Percentiles rank a stretch among this genome's conserved stretches.
These are phyloP conservation scores for Aspergillus pseudonomiae DNA, from an alignment of 2,329 filamentous ascomycete genomes.

Conservation along the genomic window DNA sequence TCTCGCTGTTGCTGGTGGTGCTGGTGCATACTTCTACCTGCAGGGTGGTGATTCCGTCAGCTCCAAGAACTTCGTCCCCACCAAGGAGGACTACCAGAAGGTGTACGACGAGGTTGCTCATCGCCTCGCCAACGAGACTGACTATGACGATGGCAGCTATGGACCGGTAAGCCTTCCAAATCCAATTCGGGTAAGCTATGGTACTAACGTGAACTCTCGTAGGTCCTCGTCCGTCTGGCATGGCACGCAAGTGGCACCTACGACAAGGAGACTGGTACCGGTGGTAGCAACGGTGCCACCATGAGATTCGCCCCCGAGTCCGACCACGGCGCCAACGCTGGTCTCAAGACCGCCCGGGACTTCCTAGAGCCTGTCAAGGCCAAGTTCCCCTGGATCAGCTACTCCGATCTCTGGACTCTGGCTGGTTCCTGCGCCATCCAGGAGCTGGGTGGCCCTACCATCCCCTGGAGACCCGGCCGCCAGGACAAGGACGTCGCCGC, in stretches of 20 bases:
- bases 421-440: slow-evolving; percentile 83
- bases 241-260: slow-evolving; percentile 96
- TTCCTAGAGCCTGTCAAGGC: slow-evolving; percentile 91
- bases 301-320: slow-evolving; percentile 93
- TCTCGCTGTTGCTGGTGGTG: slow-evolving; percentile 62
- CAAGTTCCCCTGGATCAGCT: slow-evolving; percentile 92
- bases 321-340: slow-evolving; percentile 91
- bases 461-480: slow-evolving; percentile 89
- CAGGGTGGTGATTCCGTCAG: slow-evolving; percentile 47
- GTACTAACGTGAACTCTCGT: not conserved
- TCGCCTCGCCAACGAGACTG: slow-evolving; percentile 81
- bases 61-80: slow-evolving; percentile 67
- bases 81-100: slow-evolving; percentile 88
- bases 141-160: slow-evolving; percentile 96
- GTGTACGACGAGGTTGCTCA: slow-evolving; percentile 87
- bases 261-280: slow-evolving; percentile 83
- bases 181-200: not conserved
- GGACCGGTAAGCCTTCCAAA: slow-evolving; percentile 64
- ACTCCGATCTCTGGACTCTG: slow-evolving; percentile 97
- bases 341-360: slow-evolving; percentile 80
- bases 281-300: slow-evolving; percentile 92
- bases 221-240: slow-evolving; percentile 79
- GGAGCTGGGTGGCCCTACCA: slow-evolving; percentile 87
- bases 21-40: slow-evolving; percentile 67
- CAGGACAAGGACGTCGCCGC: slow-evolving; percentile 74